Evolutionary conservation across 2,329 filamentous ascomycete genomes (phyloP).

Genomic region (Pseudogymnoascus sp.): DNA sequence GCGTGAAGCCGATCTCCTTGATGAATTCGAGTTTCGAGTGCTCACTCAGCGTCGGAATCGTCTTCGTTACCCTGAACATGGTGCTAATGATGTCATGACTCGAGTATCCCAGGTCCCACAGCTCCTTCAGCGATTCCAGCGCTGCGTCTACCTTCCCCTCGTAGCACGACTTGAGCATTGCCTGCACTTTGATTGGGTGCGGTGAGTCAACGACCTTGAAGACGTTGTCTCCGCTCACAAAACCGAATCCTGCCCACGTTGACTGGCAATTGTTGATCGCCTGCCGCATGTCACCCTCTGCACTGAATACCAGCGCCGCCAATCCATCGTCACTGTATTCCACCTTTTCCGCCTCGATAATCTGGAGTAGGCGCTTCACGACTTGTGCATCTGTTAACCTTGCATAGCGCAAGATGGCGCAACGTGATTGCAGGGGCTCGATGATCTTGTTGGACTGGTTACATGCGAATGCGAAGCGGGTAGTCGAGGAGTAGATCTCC

Average conservation of each 20-base stretch:
- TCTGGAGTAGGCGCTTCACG: constrained; percentile 81
- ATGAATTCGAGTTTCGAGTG: constrained; percentile 96
- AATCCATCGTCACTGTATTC: constrained; percentile 88
- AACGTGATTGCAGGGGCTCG: constrained; percentile 94
- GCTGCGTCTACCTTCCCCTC: constrained; percentile 86
- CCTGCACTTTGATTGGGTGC: constrained; percentile 96
- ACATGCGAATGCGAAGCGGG: constrained; percentile 94
- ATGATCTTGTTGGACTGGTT: constrained; percentile 99
- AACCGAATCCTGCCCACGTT: constrained; percentile 85
- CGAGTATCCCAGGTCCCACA: constrained; percentile 95
- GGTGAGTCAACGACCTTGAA: constrained; percentile 96
- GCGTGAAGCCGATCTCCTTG: constrained; percentile 96
- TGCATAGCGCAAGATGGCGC: constrained; percentile 89
- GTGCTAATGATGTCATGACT: constrained; percentile 98
- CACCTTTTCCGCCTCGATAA: constrained; percentile 86
- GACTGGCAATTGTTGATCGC: constrained; percentile 98
- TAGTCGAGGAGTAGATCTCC: constrained; percentile 97
- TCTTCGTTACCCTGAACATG: constrained; percentile 98
- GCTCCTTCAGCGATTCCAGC: constrained; percentile 74
- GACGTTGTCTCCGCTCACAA: constrained; percentile 95
- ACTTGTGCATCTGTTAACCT: constrained; percentile 88
- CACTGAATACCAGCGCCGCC: constrained; percentile 92
- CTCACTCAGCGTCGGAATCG: constrained; percentile 82
- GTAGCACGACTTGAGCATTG: constrained; percentile 95
- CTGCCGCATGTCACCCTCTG: constrained; percentile 97